Conservation (phyloP, 2,329 filamentous ascomycete genomes). For the Helotiales sp. region DNA sequence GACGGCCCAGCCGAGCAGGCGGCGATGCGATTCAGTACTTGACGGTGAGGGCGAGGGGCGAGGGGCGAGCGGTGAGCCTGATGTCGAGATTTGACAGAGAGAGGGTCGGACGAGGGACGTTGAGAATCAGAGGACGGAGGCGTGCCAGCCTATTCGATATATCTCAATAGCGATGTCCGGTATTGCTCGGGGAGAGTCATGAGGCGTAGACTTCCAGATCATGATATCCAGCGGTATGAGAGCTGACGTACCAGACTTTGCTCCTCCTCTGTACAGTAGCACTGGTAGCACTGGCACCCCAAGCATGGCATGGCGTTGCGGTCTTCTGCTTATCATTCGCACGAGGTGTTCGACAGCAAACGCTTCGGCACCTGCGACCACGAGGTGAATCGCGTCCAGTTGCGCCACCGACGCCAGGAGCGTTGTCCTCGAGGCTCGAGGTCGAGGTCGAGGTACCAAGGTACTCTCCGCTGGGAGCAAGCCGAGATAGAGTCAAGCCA, state of each 20-base stretch:
- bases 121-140: background rate
- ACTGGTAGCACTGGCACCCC: background rate
- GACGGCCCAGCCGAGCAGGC: background rate
- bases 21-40: background rate
- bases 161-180: background rate
- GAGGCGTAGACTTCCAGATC: background rate
- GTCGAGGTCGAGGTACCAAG: background rate
- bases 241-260: background rate
- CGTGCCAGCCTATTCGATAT: conserved; percentile 4
- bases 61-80: conserved; percentile 8
- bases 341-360: too few species aligned
- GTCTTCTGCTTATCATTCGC: background rate
- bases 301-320: background rate
- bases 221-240: background rate
- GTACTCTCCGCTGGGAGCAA: background rate
- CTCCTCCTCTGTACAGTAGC: too few species aligned
- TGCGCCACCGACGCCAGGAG: too few species aligned
- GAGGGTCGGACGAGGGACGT: background rate
- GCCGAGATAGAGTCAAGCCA: background rate
- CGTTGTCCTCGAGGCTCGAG: too few species aligned
- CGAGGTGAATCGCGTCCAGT: too few species aligned
- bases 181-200: background rate
- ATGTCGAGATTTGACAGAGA: background rate
- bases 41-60: background rate
- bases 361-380: too few species aligned